A percentile compares a stretch with the other conserved stretches of the same genome.
These are phyloP conservation scores for Rhodotorula graminis DNA, from an alignment of 768 basidiomycete genomes.

Conservation along the genomic window DNA sequence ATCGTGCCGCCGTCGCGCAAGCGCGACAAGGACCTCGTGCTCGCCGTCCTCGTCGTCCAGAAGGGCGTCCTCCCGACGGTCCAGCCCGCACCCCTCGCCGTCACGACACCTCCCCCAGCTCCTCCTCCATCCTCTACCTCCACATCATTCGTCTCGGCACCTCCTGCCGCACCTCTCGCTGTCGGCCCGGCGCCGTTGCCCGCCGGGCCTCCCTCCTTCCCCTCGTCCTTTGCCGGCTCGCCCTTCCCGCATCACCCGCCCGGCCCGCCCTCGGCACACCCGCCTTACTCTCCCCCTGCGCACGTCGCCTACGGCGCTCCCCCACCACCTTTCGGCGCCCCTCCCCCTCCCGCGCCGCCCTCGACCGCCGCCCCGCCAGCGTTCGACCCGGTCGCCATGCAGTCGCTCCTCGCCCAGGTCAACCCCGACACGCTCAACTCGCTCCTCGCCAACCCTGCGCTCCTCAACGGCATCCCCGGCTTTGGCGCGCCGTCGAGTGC, in stretches of 20 bases:
- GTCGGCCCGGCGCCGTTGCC: too few relatives aligned
- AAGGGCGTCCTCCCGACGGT: conserved; percentile 51
- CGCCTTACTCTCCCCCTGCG: neutral
- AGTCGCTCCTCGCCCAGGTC: conserved; percentile 10
- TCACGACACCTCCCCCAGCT: neutral
- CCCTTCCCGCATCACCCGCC: neutral
- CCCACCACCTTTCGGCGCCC: neutral
- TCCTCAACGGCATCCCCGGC: neutral
- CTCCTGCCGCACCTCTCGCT: neutral
- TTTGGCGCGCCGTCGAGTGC: neutral
- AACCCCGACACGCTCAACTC: conserved; percentile 7
- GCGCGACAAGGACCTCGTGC: conserved; percentile 62
- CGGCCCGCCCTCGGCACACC: neutral
- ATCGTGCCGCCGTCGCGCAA: conserved; percentile 57
- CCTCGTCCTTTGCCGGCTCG: neutral
- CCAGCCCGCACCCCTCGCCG: neutral
- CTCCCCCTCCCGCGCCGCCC: neutral
- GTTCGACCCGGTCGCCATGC: conserved; percentile 9
- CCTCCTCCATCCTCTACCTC: neutral
- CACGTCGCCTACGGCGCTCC: neutral
- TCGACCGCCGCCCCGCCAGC: neutral
- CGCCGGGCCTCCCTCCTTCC: neutral
- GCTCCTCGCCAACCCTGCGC: conserved; percentile 18
- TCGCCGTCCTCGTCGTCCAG: conserved; percentile 79
- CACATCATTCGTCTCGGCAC: neutral